Evolutionary conservation across 177 flowering plant species (phyloP).

Genomic region (Tripterygium wilfordii): DNA sequence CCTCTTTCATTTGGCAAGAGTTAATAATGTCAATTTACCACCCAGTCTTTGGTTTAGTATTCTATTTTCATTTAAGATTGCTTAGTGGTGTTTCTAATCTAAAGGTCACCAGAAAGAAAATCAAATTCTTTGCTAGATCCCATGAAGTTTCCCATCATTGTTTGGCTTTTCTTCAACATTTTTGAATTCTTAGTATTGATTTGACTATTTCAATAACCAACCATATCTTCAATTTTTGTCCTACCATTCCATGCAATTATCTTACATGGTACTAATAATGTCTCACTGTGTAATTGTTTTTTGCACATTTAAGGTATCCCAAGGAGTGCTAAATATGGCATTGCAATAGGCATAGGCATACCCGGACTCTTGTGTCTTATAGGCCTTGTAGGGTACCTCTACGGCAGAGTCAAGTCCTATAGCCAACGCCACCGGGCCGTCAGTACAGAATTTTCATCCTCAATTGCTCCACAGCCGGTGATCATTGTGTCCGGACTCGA

Average conservation of each 20-base stretch:
- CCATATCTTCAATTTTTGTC: neutral
- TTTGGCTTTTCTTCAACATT: no score
- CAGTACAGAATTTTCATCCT: slow-evolving; percentile 2
- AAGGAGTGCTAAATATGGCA: slow-evolving; percentile 35
- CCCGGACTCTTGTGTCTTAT: slow-evolving; percentile 33
- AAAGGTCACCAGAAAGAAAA: no score
- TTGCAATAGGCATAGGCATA: slow-evolving; percentile 36
- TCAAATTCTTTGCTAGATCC: no score
- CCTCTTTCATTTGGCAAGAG: no score
- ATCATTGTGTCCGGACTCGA: slow-evolving; percentile 27
- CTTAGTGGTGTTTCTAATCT: no score
- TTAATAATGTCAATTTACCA: no score
- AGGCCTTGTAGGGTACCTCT: slow-evolving; percentile 23
- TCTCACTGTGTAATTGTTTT: neutral
- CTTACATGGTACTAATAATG: neutral
- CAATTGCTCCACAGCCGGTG: slow-evolving; percentile 8
- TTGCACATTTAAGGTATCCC: slow-evolving; percentile 27
- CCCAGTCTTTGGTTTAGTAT: no score
- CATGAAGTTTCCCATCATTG: no score
- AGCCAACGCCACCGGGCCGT: slow-evolving; percentile 1
- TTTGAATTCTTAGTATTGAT: no score
- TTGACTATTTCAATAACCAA: no score
- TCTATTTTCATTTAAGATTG: no score
- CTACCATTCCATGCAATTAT: neutral
- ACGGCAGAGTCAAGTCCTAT: slow-evolving; percentile 13